Conservation (phyloP, 1,139 yeast genomes). For the Tardiomyces digboiensis region DNA sequence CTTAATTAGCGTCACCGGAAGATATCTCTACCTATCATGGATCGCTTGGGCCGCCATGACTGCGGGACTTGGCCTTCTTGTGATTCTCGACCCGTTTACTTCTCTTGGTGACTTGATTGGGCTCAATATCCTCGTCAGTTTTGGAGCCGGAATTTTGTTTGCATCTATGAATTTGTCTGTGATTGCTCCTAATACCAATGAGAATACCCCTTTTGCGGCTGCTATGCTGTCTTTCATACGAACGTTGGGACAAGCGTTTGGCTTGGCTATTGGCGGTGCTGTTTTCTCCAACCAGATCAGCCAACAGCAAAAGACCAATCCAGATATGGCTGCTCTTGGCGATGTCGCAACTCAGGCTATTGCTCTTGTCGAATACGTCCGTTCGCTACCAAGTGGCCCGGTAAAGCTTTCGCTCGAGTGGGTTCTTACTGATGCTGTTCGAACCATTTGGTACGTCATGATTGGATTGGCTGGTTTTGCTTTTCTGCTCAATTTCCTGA, state of each 20-base stretch:
- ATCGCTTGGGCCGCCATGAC: constrained; percentile 37
- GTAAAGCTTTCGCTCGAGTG: constrained; percentile 8
- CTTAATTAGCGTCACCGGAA: constrained; percentile 35
- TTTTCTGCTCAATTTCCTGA: constrained; percentile 12
- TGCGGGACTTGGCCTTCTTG: constrained; percentile 43
- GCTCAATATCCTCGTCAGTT: constrained; percentile 41
- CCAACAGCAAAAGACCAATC: constrained; percentile 6
- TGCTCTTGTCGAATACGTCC: constrained; percentile 13
- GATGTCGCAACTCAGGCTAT: constrained; percentile 11
- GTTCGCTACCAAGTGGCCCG: constrained; percentile 10
- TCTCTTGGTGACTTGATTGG: constrained; percentile 39
- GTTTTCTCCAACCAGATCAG: constrained; percentile 30
- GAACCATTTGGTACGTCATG: constrained; percentile 13
- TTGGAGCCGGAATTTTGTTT: constrained; percentile 43
- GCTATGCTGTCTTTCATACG: constrained; percentile 41
- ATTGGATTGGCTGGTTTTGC: constrained; percentile 15
- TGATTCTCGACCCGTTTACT: constrained; percentile 34
- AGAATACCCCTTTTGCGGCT: constrained; percentile 42
- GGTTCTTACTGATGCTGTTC: constrained; percentile 14
- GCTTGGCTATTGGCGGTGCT: constrained; percentile 42
- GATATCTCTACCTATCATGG: constrained; percentile 26
- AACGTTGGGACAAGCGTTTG: constrained; percentile 41
- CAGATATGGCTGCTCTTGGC: constrained; percentile 8
- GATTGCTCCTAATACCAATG: constrained; percentile 41
- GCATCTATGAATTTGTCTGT: constrained; percentile 34